Evolutionary conservation across 2,329 filamentous ascomycete species (phyloP).

Genomic region (Catunica adiposa): DNA sequence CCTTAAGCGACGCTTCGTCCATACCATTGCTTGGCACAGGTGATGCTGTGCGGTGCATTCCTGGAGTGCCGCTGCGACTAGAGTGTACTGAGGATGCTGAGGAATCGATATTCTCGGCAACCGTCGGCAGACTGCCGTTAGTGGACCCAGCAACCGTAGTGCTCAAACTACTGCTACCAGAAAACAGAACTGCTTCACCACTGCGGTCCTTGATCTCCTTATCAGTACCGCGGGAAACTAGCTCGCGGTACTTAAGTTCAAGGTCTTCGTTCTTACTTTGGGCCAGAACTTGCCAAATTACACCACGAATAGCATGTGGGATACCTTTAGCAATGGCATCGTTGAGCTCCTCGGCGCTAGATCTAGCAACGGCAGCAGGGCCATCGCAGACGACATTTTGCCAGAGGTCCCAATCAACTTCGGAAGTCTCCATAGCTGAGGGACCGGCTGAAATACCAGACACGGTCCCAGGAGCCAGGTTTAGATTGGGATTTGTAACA

Average conservation of each 20-base stretch:
- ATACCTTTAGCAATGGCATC: slow-evolving; percentile 85
- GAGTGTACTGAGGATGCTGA: slow-evolving; percentile 78
- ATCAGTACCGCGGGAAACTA: slow-evolving; percentile 64
- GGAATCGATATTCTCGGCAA: slow-evolving; percentile 53
- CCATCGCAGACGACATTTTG: slow-evolving; percentile 91
- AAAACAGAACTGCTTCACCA: not conserved
- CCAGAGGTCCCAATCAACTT: slow-evolving; percentile 98
- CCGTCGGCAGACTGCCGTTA: slow-evolving; percentile 38
- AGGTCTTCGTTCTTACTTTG: slow-evolving; percentile 89
- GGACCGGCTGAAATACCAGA: slow-evolving; percentile 65
- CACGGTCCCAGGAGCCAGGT: slow-evolving; percentile 68
- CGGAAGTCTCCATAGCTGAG: slow-evolving; percentile 49
- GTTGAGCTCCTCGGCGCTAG: slow-evolving; percentile 78
- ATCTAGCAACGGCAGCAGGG: slow-evolving; percentile 69
- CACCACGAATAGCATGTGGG: slow-evolving; percentile 85
- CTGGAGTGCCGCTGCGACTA: slow-evolving; percentile 55
- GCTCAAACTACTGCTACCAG: slow-evolving; percentile 30
- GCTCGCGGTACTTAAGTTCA: slow-evolving; percentile 69
- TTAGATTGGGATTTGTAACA: slow-evolving; percentile 48
- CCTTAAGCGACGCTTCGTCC: slow-evolving; percentile 46
- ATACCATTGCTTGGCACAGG: slow-evolving; percentile 33
- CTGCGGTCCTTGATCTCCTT: slow-evolving; percentile 49
- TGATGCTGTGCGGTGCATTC: slow-evolving; percentile 38
- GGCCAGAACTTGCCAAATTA: slow-evolving; percentile 94
- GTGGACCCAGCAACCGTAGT: slow-evolving; percentile 32